phyloP scores from a whole-genome alignment of 2,329 filamentous ascomycete species.

The Amesomyces nigricolor region DNA sequence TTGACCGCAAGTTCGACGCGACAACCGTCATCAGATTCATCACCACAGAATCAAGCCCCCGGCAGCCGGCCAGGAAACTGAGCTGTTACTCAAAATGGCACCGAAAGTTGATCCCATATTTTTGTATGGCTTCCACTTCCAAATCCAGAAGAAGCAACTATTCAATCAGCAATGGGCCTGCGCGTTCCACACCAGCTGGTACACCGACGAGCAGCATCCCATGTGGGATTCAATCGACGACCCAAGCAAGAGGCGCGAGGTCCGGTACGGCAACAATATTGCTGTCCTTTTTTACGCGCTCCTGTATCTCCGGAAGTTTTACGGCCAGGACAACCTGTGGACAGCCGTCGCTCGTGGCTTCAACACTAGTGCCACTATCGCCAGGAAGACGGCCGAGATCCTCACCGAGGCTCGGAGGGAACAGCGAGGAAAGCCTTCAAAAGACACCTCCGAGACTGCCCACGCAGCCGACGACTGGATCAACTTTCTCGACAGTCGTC shows the following conservation, averaged over 20 bases:
- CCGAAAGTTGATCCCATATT: conserved; percentile 16
- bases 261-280: conserved; percentile 26
- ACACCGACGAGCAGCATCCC: conserved; percentile 17
- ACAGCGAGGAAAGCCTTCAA: conserved; percentile 8
- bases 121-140: conserved; percentile 21
- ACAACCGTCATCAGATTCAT: background rate
- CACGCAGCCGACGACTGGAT: conserved; percentile 24
- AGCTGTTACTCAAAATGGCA: background rate
- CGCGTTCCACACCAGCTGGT: conserved; percentile 20
- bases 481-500: conserved; percentile 17
- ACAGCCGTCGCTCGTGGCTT: conserved; percentile 18
- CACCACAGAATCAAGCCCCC: background rate
- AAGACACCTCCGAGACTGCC: conserved; percentile 18
- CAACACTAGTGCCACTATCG: conserved; percentile 12
- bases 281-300: conserved; percentile 22
- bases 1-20: no score
- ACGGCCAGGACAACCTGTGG: conserved; percentile 18
- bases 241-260: conserved; percentile 16
- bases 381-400: conserved; percentile 10
- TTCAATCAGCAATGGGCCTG: conserved; percentile 21
- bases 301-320: conserved; percentile 9
- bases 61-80: no score
- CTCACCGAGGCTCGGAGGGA: conserved; percentile 19
- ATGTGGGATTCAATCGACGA: conserved; percentile 10
- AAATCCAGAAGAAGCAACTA: conserved; percentile 7